Evolutionary conservation across 495 filamentous ascomycete genomes (phyloP), one percentile per base, ranked within the genome.

Genomic region (Astrothelium subdiscretum): DNA sequence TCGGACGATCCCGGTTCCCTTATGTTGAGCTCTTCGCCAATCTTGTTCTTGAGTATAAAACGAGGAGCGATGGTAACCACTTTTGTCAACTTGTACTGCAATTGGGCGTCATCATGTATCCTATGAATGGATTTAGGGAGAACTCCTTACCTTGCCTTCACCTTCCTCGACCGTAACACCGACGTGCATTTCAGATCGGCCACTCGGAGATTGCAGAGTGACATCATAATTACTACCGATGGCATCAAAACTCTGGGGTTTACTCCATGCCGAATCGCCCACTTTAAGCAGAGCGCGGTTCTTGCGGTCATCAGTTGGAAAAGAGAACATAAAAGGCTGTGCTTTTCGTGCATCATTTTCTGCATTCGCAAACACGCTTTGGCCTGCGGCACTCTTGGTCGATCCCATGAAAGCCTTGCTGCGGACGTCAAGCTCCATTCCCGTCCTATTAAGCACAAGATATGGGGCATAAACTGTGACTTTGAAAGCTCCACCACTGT

Each of bases 161-260:
- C 94, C 94, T 65, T 95, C 87, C 57, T 85, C 84, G 57, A 98
- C 87, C 24, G 86, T 90, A 29, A 97, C 82, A 22, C 95, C 94
- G 26, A 92, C 80, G 71, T 96, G 90, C 71, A 96, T 88, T 72
- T 97, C 92, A 2, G 85, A 82, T 61, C 87, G 85, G 31, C 81
- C 86, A 24, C 77, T 77, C 4, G 80, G 65, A 5, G 91, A 89
- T 13, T 88, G 87, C 44, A 98, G 80, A 32, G 90, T 81, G 18
- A 95, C 87, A 65, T 95, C 90, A 31, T 87, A 84, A 4, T 86
- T 89, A 71, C 91, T 96, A 52, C 94, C 94, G 62, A 98, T 92
- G n/a, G 94, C 94, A 69, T 98, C 94, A 69, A 98, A 94, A 81
- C 89, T 96, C 73, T 97, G 92, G 2, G 95, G 92, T 72, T 89